Conservation (phyloP, 2,329 filamentous ascomycete genomes). For the Gremmenia infestans region DNA sequence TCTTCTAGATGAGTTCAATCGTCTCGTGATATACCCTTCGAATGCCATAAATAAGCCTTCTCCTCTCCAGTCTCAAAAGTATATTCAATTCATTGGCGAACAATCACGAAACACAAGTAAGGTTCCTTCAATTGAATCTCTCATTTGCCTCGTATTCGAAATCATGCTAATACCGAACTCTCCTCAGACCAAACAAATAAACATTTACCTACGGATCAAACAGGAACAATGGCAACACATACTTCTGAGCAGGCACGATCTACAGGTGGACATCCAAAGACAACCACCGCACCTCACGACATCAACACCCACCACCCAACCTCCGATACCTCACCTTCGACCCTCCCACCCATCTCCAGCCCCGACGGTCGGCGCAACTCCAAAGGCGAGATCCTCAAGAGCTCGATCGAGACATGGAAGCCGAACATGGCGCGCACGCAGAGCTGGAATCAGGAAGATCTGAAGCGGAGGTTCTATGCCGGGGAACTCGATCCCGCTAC, state of each 20-base stretch:
- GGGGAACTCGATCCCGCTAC: conserved; percentile 5
- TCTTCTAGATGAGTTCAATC: background rate
- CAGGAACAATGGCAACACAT: background rate
- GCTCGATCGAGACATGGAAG: conserved; percentile 23
- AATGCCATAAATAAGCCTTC: too few species aligned
- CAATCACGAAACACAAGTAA: too few species aligned
- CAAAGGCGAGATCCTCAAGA: conserved; percentile 18
- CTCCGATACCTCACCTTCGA: background rate
- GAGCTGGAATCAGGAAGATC: conserved; percentile 28
- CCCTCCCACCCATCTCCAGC: conserved; percentile 6
- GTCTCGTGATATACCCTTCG: too few species aligned
- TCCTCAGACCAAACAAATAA: too few species aligned
- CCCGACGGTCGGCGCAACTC: conserved; percentile 24
- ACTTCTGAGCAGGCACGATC: background rate
- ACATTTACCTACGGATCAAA: too few species aligned
- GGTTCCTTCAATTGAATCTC: too few species aligned
- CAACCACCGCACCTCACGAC: background rate
- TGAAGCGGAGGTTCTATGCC: conserved; percentile 21
- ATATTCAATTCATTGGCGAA: too few species aligned
- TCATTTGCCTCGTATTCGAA: too few species aligned
- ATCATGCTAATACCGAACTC: too few species aligned
- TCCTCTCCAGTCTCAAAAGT: too few species aligned
- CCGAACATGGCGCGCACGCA: conserved; percentile 20
- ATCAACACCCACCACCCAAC: background rate
- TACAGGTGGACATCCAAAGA: background rate